Percentiles rank a stretch among this genome's conserved stretches.
Conservation (phyloP, 768 basidiomycete species). For the Rhodotorula diobovata region DNA sequence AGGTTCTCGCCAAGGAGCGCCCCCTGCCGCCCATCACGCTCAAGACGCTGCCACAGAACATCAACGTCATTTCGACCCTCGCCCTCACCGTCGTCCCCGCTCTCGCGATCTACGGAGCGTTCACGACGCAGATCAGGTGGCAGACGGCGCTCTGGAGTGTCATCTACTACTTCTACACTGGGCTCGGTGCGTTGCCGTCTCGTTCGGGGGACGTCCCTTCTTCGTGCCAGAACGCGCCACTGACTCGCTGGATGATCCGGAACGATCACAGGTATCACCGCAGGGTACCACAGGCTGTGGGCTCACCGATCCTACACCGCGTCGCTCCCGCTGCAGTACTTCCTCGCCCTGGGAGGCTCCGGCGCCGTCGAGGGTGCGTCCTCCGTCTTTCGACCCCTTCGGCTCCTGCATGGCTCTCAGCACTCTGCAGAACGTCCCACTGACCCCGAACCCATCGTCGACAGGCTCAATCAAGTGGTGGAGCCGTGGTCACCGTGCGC, state of each 20-base stretch:
- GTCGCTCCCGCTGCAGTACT: conserved; percentile 73
- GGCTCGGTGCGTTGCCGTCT: conserved; percentile 57
- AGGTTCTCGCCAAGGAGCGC: conserved; percentile 50
- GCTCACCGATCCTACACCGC: conserved; percentile 95
- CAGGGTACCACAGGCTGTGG: conserved; percentile 94
- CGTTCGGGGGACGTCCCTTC: no score
- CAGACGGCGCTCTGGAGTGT: conserved; percentile 70
- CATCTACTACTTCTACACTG: conserved; percentile 76
- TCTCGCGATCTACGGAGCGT: conserved; percentile 68
- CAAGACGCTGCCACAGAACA: conserved; percentile 45
- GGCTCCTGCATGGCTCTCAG: no score
- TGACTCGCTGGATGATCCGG: conserved; percentile 24
- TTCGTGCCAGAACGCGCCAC: conserved; percentile 20
- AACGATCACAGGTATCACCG: conserved; percentile 61
- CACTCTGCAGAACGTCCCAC: no score
- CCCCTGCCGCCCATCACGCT: conserved; percentile 51
- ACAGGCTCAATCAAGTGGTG: conserved; percentile 89
- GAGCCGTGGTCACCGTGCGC: conserved; percentile 91
- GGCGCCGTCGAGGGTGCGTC: conserved; percentile 72
- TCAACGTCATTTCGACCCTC: conserved; percentile 50
- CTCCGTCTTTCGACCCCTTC: conserved; percentile 44
- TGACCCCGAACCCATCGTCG: no score
- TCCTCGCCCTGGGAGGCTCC: conserved; percentile 75
- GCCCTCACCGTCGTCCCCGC: conserved; percentile 62
- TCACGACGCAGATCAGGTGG: conserved; percentile 59